Conservation (phyloP, 192 early-diverging fungal genomes). For the Podochytrium sp. region DNA sequence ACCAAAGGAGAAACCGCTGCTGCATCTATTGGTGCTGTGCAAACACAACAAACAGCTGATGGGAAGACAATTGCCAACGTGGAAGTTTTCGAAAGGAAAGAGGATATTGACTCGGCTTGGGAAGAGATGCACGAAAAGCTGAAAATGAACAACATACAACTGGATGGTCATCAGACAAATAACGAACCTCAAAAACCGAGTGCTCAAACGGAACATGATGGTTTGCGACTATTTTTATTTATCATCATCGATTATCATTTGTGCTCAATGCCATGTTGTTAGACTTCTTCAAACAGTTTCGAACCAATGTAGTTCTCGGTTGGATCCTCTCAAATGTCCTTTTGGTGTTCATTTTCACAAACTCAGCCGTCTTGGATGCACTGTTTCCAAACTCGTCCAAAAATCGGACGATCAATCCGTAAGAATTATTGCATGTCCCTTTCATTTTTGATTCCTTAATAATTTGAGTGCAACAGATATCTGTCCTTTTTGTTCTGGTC, state of each 20-base stretch:
- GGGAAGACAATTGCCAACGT: constrained; percentile 76
- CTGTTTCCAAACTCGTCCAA: constrained; percentile 31
- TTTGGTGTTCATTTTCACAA: constrained; percentile 48
- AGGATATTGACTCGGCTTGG: constrained; percentile 83
- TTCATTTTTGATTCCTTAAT: constrained; percentile 33
- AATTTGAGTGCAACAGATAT: constrained; percentile 41
- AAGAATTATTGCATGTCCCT: constrained; percentile 41
- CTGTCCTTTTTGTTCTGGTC: constrained; percentile 79
- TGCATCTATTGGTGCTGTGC: constrained; percentile 78
- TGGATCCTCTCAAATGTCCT: constrained; percentile 52
- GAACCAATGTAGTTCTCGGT: constrained; percentile 50
- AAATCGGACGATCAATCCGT: constrained; percentile 43
- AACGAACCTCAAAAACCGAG: constrained; percentile 36
- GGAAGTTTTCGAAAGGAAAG: constrained; percentile 69
- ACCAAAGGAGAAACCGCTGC: constrained; percentile 86
- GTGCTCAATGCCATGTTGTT: background rate
- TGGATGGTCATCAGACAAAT: constrained; percentile 47
- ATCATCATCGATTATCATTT: too few species aligned
- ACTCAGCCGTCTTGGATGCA: constrained; percentile 19
- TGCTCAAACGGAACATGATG: constrained; percentile 43
- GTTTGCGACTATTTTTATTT: background rate
- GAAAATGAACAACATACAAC: constrained; percentile 39
- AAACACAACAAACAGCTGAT: constrained; percentile 67
- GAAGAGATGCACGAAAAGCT: constrained; percentile 72
- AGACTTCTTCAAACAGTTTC: constrained; percentile 55